These are phyloP conservation scores for Rhynchospora tenuis DNA, from an alignment of 176 grass and related monocot genomes.

Conservation along the genomic window DNA sequence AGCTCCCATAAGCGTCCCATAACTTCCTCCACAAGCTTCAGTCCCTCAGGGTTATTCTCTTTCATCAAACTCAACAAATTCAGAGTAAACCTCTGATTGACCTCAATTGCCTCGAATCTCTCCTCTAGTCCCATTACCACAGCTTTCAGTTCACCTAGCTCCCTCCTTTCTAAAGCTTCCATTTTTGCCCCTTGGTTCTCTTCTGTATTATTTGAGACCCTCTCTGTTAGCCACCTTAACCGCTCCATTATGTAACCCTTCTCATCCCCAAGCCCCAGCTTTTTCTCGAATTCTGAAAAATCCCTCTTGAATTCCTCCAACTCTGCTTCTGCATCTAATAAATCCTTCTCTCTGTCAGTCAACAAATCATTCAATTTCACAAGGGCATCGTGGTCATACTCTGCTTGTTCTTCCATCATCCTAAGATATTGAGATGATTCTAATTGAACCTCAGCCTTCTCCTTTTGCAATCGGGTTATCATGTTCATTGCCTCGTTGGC, in stretches of 20 bases:
- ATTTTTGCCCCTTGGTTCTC: neutral
- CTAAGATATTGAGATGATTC: conserved; percentile 91
- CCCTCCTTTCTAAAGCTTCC: conserved; percentile 15
- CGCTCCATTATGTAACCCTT: conserved; percentile 4
- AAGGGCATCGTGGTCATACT: conserved; percentile 67
- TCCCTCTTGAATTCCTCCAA: conserved; percentile 29
- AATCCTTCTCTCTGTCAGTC: conserved; percentile 69
- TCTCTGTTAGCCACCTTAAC: neutral
- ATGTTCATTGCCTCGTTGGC: conserved; percentile 87
- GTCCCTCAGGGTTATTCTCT: conserved; percentile 6
- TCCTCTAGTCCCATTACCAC: neutral
- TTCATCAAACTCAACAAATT: conserved; percentile 15
- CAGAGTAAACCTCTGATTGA: conserved; percentile 21
- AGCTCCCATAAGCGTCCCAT: conserved; percentile 1
- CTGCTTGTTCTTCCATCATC: conserved; percentile 96
- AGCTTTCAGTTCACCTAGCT: neutral
- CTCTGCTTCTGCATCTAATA: conserved; percentile 61
- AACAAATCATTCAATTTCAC: conserved; percentile 57
- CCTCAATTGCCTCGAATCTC: conserved; percentile 10
- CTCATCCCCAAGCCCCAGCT: conserved; percentile 1
- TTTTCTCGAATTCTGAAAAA: conserved; percentile 14
- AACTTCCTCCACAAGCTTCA: conserved; percentile 20
- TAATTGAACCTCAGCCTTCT: conserved; percentile 91
- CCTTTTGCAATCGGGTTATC: conserved; percentile 95
- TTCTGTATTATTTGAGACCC: neutral